phyloP scores from a whole-genome alignment of 768 basidiomycete species.

The Mycena galopus region DNA sequence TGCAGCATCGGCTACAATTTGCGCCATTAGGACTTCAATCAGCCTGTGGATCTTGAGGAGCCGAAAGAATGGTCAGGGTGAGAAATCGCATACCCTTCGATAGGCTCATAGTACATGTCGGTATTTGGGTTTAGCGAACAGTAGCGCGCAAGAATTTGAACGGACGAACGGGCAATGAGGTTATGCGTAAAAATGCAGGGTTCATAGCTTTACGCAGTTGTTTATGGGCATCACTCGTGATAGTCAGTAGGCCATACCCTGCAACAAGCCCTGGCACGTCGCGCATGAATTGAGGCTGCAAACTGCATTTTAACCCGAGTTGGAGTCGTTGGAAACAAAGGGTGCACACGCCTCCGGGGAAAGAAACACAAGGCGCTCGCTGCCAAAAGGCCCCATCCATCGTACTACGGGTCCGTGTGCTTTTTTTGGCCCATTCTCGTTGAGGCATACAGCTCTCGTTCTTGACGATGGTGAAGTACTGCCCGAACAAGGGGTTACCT shows the following conservation, averaged over 20 bases:
- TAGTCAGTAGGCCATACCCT: conserved; percentile 61
- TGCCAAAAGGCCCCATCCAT: conserved; percentile 58
- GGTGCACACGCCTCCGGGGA: conserved; percentile 56
- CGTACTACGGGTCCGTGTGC: conserved; percentile 59
- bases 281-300: conserved; percentile 59
- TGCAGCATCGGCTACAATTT: conserved; percentile 44
- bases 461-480: conserved; percentile 52
- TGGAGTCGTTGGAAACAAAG: not conserved
- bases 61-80: too few species aligned
- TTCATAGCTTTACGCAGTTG: conserved; percentile 66
- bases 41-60: conserved; percentile 42
- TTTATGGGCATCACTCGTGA: conserved; percentile 63
- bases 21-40: conserved; percentile 50
- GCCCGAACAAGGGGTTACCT: conserved; percentile 51
- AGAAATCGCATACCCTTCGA: conserved; percentile 52
- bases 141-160: not conserved
- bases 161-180: conserved; percentile 52
- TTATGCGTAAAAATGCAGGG: conserved; percentile 64
- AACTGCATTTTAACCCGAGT: not conserved
- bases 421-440: conserved; percentile 58
- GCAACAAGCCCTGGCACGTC: conserved; percentile 56
- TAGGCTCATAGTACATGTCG: conserved; percentile 62
- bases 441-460: conserved; percentile 59
- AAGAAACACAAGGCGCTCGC: conserved; percentile 60
- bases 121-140: conserved; percentile 46